These are phyloP conservation scores for Epichloe sylvatica DNA, from an alignment of 2,329 filamentous ascomycete species.

Conservation along the genomic window DNA sequence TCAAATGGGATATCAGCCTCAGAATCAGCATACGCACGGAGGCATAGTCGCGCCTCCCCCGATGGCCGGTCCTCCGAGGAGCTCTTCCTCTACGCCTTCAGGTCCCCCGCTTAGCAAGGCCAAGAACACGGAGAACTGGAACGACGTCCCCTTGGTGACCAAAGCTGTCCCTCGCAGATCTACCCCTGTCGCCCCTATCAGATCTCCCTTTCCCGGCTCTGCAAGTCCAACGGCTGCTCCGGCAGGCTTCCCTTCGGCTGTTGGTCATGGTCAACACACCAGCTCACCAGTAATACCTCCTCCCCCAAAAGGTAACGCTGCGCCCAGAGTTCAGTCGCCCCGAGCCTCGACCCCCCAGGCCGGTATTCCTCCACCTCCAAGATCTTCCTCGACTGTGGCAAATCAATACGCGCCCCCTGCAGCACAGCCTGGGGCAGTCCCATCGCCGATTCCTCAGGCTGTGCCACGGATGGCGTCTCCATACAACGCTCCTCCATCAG, in stretches of 20 bases:
- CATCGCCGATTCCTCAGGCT: slow-evolving; percentile 40
- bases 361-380: slow-evolving; percentile 44
- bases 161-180: slow-evolving; percentile 59
- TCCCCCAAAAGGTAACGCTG: slow-evolving; percentile 57
- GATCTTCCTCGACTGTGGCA: slow-evolving; percentile 52
- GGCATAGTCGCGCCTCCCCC: slow-evolving; percentile 12
- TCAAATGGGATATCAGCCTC: slow-evolving; percentile 36
- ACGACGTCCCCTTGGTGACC: slow-evolving; percentile 78
- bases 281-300: slow-evolving; percentile 63
- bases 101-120: slow-evolving; percentile 56
- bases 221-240: slow-evolving; percentile 31
- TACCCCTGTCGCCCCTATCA: slow-evolving; percentile 59
- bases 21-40: slow-evolving; percentile 26
- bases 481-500: slow-evolving; percentile 66
- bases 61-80: slow-evolving; percentile 27
- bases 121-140: slow-evolving; percentile 73
- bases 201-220: slow-evolving; percentile 63
- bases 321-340: slow-evolving; percentile 60
- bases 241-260: slow-evolving; percentile 18
- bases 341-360: slow-evolving; percentile 33
- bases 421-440: slow-evolving; percentile 51
- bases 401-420: slow-evolving; percentile 34
- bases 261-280: slow-evolving; percentile 46
- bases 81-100: slow-evolving; percentile 49
- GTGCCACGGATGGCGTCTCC: slow-evolving; percentile 68